These are phyloP conservation scores for Tetradesmus obliquus DNA, from an alignment of 139 green algal species.

Conservation along the genomic window DNA sequence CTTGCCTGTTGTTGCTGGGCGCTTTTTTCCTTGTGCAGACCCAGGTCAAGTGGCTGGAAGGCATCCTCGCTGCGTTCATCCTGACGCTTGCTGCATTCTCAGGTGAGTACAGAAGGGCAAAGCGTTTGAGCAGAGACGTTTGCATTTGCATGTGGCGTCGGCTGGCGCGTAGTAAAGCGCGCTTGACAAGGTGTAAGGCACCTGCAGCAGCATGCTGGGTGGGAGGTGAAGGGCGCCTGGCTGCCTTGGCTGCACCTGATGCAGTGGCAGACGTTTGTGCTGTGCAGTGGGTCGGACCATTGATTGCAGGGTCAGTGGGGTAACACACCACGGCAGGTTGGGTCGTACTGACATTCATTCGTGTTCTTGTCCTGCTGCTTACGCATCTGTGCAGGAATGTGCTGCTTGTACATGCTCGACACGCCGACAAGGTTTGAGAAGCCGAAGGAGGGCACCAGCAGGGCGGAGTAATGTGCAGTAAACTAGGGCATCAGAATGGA, in stretches of 20 bases:
- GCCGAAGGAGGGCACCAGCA: conserved; percentile 34
- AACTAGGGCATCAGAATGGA: neutral
- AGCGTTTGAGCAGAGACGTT: neutral
- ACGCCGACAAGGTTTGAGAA: conserved; percentile 47
- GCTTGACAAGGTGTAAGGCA: no score
- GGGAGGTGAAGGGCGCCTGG: neutral
- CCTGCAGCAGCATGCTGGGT: neutral
- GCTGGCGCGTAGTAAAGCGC: no score
- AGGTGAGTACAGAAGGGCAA: conserved; percentile 1
- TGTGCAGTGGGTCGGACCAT: no score
- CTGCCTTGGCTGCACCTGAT: no score
- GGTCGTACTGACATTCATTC: no score
- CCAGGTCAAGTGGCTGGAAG: conserved; percentile 52
- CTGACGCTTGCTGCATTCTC: conserved; percentile 34
- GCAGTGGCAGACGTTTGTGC: no score
- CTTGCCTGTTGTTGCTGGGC: neutral
- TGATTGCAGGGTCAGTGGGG: no score
- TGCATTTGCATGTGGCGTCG: neutral
- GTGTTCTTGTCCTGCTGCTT: neutral
- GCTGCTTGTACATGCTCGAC: conserved; percentile 48
- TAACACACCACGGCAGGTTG: no score
- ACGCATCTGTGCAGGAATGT: conserved; percentile 27
- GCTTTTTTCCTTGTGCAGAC: conserved; percentile 11
- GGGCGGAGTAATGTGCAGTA: neutral
- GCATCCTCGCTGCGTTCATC: conserved; percentile 44